Conservation (phyloP, 2,329 filamentous ascomycete species). For the Volutella citrinella region DNA sequence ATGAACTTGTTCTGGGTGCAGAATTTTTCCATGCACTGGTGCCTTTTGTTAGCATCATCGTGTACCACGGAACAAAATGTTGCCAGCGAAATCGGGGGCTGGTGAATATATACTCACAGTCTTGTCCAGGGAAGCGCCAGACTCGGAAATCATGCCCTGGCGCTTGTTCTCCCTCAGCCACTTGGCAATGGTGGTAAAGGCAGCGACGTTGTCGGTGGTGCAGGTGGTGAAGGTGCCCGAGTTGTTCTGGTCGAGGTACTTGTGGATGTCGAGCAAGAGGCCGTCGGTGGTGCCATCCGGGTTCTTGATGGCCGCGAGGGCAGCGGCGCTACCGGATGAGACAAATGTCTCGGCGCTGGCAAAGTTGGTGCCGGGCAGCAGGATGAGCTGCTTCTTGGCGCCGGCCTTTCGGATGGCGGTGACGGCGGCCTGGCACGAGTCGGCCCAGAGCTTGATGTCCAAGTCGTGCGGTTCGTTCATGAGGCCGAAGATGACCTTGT, state of each 20-base stretch:
- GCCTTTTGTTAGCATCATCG: slow-evolving; percentile 5
- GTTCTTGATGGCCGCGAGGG: slow-evolving; percentile 53
- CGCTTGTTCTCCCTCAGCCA: slow-evolving; percentile 47
- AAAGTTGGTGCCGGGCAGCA: slow-evolving; percentile 58
- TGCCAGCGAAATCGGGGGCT: no score
- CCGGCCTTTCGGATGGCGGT: slow-evolving; percentile 63
- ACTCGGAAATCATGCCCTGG: slow-evolving; percentile 50
- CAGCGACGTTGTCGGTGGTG: slow-evolving; percentile 49
- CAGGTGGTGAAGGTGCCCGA: slow-evolving; percentile 51
- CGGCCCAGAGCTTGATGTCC: slow-evolving; percentile 55
- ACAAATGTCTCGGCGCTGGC: slow-evolving; percentile 49
- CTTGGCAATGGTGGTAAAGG: slow-evolving; percentile 43
- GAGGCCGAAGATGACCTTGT: slow-evolving; percentile 56
- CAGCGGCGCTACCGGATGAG: slow-evolving; percentile 46
- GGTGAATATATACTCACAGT: slow-evolving; percentile 28
- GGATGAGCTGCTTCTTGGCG: slow-evolving; percentile 62
- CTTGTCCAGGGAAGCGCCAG: slow-evolving; percentile 43
- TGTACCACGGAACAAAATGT: no score
- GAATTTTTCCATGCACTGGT: slow-evolving; percentile 43
- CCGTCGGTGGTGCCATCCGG: slow-evolving; percentile 54
- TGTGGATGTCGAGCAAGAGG: slow-evolving; percentile 59
- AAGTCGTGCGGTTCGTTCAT: slow-evolving; percentile 70
- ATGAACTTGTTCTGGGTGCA: slow-evolving; percentile 46
- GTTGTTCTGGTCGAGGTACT: slow-evolving; percentile 58
- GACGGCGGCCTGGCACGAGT: slow-evolving; percentile 60